Conservation (phyloP, 202 grass and related monocot species). For the Carex sylvatica region DNA sequence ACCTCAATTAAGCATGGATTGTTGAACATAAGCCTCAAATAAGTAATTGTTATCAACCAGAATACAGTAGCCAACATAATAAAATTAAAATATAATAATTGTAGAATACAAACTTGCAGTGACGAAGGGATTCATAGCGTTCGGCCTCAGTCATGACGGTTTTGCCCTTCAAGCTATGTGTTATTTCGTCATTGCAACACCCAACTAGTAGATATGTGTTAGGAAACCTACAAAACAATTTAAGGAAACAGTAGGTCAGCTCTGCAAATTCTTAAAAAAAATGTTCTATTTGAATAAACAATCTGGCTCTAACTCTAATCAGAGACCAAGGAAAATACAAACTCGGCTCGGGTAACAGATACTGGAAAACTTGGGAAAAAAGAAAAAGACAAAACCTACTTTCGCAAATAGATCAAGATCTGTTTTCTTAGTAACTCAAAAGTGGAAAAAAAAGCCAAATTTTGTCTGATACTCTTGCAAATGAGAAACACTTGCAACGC, state of each 20-base stretch:
- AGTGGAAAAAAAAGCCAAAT: not conserved
- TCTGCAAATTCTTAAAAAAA: not conserved
- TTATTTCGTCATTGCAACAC: slow-evolving; percentile 89
- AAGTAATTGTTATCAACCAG: not conserved
- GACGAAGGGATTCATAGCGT: slow-evolving; percentile 91
- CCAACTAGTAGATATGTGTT: slow-evolving; percentile 93
- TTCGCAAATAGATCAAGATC: slow-evolving; percentile 12
- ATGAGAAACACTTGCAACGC: not conserved
- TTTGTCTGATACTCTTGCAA: not conserved
- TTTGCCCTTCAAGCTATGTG: slow-evolving; percentile 88
- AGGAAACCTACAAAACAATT: slow-evolving; percentile 60
- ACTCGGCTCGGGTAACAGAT: not conserved
- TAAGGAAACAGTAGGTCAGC: not conserved
- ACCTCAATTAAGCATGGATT: not conserved
- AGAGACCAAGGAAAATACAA: not conserved
- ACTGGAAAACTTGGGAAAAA: not conserved
- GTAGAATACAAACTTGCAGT: slow-evolving; percentile 71
- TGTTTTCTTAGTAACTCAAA: not conserved
- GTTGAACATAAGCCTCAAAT: not conserved
- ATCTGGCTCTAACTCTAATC: not conserved
- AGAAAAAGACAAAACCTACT: slow-evolving; percentile 2
- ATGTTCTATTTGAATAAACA: not conserved
- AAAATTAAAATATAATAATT: not conserved
- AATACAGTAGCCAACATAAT: not conserved
- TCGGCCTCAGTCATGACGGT: slow-evolving; percentile 92